Percentiles rank a stretch among this genome's conserved stretches.
These are phyloP conservation scores for Metrosideros polymorpha DNA, from an alignment of 441 rosid genomes.

Conservation along the genomic window DNA sequence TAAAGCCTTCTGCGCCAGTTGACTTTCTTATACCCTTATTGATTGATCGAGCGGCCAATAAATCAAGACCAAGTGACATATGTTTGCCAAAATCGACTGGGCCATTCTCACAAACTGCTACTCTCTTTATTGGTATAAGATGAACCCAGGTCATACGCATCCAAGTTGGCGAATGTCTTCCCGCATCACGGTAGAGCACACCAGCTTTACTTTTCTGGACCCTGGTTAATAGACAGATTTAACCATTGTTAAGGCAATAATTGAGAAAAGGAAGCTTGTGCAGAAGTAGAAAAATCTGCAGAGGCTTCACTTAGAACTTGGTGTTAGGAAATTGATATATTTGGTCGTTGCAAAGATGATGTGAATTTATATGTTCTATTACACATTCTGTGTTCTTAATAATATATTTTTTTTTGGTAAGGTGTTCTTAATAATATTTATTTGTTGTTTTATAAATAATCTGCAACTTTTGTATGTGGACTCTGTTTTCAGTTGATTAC, in stretches of 20 bases:
- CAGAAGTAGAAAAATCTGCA: neutral
- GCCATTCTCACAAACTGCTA: neutral
- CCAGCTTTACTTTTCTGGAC: neutral
- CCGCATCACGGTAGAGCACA: neutral
- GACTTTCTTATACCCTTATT: neutral
- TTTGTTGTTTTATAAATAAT: neutral
- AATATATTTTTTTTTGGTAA: neutral
- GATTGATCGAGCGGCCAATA: neutral
- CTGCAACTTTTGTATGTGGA: neutral
- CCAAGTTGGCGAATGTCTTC: neutral
- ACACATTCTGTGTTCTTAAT: neutral
- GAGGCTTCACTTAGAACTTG: neutral
- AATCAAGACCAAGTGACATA: neutral
- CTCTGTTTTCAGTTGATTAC: constrained; percentile 54
- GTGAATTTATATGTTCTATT: neutral
- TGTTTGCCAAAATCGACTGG: neutral
- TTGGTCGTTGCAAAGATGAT: neutral
- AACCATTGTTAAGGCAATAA: neutral
- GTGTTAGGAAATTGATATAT: neutral
- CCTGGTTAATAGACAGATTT: neutral
- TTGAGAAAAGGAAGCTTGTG: neutral
- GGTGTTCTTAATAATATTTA: neutral
- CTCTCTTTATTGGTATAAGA: neutral
- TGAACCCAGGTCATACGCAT: neutral
- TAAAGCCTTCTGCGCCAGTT: neutral